Base-by-base conservation (phyloP, 306 rosid species). In the Arachis hypogaea region DNA sequence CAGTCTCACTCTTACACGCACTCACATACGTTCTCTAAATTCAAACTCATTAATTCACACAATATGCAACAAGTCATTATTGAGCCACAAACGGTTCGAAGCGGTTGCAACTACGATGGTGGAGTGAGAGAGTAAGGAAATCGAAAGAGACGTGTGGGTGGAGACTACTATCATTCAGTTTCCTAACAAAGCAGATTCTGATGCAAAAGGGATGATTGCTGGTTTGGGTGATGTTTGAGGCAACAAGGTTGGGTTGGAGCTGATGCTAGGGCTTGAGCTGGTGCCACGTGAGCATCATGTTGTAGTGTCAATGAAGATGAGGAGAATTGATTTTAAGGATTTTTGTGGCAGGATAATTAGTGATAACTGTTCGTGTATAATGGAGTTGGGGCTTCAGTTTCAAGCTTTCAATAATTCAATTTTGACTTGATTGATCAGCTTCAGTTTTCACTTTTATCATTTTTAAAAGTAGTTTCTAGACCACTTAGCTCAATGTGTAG, bases 221-320 rank as follows among this genome's bases (percentile, higher is more conserved):
- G 77, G 63, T 16, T 16, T 16, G 42, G 33, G 45, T 7, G 77
- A 63, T 5, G 88, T 70, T 0, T 46, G 9, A 12, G 12, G 30
- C 0, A 50, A 41, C 4, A 92, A 81, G n/a, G 16, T 87, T 46
- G 93, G 76, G 4, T 73, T 94, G 68, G 99, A 94, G 59, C 80
- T 94, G n/a, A 92, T 87, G 6, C 89, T 94, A 0, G 96, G 99
- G 14, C 42, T 89, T 0, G 84, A 86, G 58, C 91, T 95, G 60
- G 76, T 44, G 0, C 51, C 88, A 50, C 86, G 85, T 77, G 87
- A 38, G 1, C 47, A 60, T 5, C 93, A 82, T 75, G 83, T 16
- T 16, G 16, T 88, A 77, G 78, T 91, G 9, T 97, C 99, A 0
- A 60, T 94, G 72, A 94, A 94, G 82, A 94, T 92, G 83, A 81